Base-by-base conservation (phyloP, 768 basidiomycete genomes). In the Roridomyces roridus region DNA sequence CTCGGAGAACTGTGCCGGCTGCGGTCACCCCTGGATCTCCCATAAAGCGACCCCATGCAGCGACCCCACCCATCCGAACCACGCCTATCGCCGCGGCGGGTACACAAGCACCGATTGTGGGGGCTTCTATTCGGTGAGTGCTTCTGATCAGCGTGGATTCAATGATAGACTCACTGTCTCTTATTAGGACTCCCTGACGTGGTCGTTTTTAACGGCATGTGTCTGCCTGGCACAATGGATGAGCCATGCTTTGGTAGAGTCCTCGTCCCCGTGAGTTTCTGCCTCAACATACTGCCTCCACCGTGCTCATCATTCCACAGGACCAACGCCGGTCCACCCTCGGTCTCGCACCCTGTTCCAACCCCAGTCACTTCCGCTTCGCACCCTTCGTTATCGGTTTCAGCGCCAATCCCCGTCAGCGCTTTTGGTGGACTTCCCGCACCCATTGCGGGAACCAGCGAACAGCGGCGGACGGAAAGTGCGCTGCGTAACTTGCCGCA, bases 401-500 rank as follows among this genome's bases (percentile, higher is more conserved):
- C 29, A 31, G 6, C 36, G 14, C 26, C 15, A 5, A 2, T 24
- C 8, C 34, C 42, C 2, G 25, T 52, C 3, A 20, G 29, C 1
- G 41, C 51, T 28, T 52, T 44, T 42, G 21, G 18, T 8, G 51
- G 51, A 2, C 5, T 43, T 2, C 51, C 51, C 0, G 21, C 42
- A 7, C 23, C 20, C 1, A 34, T 42, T 5, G 6, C 18, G 2
- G 51, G 51, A 4, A 24, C 15, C 24, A 34, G 24, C 5, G 39
- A 17, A 5, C n/a, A 29, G 11, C 51, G 51, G 12, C 51, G 51
- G 15, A 36, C 15, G 5, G 51, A 41, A 2, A 52, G 51, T 35
- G 51, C 51, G 7, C 51, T 36, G 18, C 51, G 51, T 7, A 52
- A 41, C 9, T 42, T 52, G 1, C 51, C 51, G 1, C 51, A 52